Evolutionary conservation across 169 alveolate species (phyloP), one percentile per base, ranked within the genome.

Genomic region (Eimeria acervulina): DNA sequence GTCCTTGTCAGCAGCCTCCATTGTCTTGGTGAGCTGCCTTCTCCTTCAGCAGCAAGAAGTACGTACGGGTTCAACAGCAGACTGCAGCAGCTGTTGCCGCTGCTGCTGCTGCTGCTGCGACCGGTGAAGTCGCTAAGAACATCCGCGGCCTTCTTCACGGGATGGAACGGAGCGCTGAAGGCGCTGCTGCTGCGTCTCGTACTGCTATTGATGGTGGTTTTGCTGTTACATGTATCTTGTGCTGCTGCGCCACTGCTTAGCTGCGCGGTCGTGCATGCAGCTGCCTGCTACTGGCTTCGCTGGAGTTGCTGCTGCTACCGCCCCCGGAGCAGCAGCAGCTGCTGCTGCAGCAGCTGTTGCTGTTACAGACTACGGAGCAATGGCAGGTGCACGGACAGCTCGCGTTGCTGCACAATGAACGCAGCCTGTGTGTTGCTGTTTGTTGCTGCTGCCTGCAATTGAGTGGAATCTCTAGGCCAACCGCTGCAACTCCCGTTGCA

Each of bases 91-190:
- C 74, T 52, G 76, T 52, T 47, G 38, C 51, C 21, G 61, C 38
- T 52, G 76, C 74, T 47, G 38, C 51, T 33, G 61, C 38, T 52
- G 91, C 91, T 83, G 70, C 4, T 47, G 38, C 31, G 23, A 38
- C 38, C 17, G 76, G 51, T 83, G 23, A 7, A 52, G 51, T 10
- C 52, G 44, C 40, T 51, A 38, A 23, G 74, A 52, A 47, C 91
- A 83, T 83, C 74, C 91, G 91, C 91, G 47, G 55, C 91, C 91
- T 28, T 66, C 51, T 52, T 51, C n/a, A 78, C 6, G n/a, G 47
- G 52, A 40, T 19, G 31, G 52, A 80, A 15, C 19, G 28, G 88
- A 47, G 42, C 38, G 66, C 7, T 21, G 59, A 40, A 23, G 66
- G 10, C n/a, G 63, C 66, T 78, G 63, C 88, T 78, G 88, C 13